Evolutionary conservation across 164 flowering plant species (phyloP).

Genomic region (Kalanchoe fedtschenkoi): DNA sequence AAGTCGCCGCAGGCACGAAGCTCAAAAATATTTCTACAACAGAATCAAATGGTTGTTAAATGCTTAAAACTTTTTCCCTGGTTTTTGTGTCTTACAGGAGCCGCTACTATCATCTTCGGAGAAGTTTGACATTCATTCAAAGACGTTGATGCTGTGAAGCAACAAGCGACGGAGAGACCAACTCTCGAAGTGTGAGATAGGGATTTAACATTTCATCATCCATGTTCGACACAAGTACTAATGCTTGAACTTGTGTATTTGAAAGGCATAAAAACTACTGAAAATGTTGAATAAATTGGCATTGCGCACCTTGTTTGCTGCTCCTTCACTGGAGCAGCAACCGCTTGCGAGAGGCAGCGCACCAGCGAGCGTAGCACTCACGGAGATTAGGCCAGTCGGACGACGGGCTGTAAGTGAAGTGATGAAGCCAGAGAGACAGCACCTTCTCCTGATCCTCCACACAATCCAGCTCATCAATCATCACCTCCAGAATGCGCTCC

Average conservation of each 20-base stretch:
- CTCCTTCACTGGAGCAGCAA: constrained; percentile 18
- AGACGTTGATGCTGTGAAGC: background rate
- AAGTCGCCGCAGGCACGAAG: background rate
- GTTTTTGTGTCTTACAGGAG: background rate
- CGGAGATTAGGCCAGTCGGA: constrained; percentile 90
- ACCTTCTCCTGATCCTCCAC: constrained; percentile 57
- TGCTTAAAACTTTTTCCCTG: background rate
- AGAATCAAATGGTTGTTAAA: background rate
- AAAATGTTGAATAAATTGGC: background rate
- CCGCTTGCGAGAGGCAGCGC: constrained; percentile 43
- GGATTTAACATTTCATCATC: no score
- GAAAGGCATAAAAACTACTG: background rate
- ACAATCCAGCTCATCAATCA: constrained; percentile 26
- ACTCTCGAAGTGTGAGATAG: no score
- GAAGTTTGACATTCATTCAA: background rate
- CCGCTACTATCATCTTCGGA: background rate
- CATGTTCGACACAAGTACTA: background rate
- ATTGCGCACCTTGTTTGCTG: background rate
- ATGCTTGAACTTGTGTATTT: background rate
- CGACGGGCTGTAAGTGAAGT: constrained; percentile 44
- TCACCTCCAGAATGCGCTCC: constrained; percentile 46
- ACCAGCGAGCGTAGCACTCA: constrained; percentile 61
- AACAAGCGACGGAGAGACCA: no score
- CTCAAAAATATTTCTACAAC: background rate
- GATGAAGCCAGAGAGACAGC: constrained; percentile 66